phyloP scores from a whole-genome alignment of 2,329 filamentous ascomycete genomes.

The Sporothrix brasiliensis region DNA sequence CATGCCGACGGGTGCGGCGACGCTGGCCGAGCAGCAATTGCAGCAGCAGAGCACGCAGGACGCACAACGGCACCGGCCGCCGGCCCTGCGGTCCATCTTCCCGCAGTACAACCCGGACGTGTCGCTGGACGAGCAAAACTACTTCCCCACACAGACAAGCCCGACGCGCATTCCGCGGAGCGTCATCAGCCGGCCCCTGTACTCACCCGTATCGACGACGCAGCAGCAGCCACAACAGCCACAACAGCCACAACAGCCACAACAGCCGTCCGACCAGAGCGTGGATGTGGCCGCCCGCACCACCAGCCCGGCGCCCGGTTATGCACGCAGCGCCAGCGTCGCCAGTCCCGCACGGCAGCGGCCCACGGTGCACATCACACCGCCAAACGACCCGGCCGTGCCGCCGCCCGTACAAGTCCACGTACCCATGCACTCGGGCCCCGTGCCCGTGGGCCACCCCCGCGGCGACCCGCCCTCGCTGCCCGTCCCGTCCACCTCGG shows the following conservation, averaged over 20 bases:
- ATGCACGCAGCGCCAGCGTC: neutral
- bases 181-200: slow-evolving; percentile 67
- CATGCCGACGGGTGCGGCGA: slow-evolving; percentile 31
- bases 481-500: slow-evolving; percentile 54
- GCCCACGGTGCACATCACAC: slow-evolving; percentile 6
- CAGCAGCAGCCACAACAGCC: slow-evolving; percentile 24
- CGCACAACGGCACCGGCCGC: slow-evolving; percentile 40
- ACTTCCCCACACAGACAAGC: slow-evolving; percentile 68
- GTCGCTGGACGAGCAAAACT: slow-evolving; percentile 67
- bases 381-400: neutral
- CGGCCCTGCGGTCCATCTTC: slow-evolving; percentile 70
- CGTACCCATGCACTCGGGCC: neutral
- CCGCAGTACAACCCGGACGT: slow-evolving; percentile 71
- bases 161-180: slow-evolving; percentile 65
- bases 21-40: slow-evolving; percentile 26
- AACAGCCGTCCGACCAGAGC: slow-evolving; percentile 16
- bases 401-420: slow-evolving; percentile 2
- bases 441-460: neutral
- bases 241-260: neutral
- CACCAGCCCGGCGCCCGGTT: neutral
- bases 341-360: neutral
- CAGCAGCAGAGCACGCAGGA: slow-evolving; percentile 20
- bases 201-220: slow-evolving; percentile 49
- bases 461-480: slow-evolving; percentile 16
- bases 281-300: neutral